Evolutionary conservation across 208 protist species (phyloP).

Genomic region (Acanthamoeba sp.): DNA sequence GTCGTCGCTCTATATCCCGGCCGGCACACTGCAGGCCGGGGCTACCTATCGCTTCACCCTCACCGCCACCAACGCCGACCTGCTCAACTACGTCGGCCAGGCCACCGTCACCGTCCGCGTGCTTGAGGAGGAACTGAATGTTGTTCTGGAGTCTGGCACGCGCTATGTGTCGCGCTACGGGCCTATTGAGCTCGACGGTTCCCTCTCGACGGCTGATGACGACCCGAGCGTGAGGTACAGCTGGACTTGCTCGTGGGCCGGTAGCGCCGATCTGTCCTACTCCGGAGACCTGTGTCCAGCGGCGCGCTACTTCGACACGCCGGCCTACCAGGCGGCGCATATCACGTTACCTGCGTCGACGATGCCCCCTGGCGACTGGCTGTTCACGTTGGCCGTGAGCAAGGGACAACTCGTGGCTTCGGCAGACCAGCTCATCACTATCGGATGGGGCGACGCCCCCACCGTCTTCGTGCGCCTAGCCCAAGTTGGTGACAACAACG

Average conservation of each 20-base stretch:
- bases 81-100: slow-evolving; percentile 20
- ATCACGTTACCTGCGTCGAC: neutral
- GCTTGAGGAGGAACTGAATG: neutral
- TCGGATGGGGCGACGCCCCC: slow-evolving; percentile 16
- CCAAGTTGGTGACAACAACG: neutral
- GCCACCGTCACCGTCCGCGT: slow-evolving; percentile 6
- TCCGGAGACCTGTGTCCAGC: neutral
- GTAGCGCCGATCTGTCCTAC: neutral
- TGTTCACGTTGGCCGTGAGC: slow-evolving; percentile 8
- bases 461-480: neutral
- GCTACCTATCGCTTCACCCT: slow-evolving; percentile 40
- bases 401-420: neutral
- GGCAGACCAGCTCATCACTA: neutral
- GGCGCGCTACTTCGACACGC: neutral
- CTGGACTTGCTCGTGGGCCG: slow-evolving; percentile 9
- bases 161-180: neutral
- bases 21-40: neutral
- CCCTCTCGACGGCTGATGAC: neutral
- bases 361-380: slow-evolving; percentile 14
- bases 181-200: slow-evolving; percentile 42
- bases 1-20: slow-evolving; percentile 23
- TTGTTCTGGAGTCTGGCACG: neutral
- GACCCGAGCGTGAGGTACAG: neutral
- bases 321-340: neutral
- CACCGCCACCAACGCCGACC: slow-evolving; percentile 10